Evolutionary conservation across 2,329 filamentous ascomycete genomes (phyloP).

Genomic region (Talaromyces sp.): DNA sequence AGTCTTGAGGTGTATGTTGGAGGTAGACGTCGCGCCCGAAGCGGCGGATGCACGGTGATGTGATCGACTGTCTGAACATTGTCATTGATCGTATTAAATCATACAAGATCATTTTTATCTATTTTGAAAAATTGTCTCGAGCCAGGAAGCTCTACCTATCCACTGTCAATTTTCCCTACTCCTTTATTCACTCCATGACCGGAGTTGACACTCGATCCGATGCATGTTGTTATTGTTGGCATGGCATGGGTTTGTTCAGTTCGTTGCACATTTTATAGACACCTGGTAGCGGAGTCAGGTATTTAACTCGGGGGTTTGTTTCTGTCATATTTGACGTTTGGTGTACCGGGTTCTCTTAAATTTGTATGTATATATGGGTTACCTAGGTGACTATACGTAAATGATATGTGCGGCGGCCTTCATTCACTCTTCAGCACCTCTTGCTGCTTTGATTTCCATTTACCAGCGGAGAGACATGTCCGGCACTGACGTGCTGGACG

Average conservation of each 20-base stretch:
- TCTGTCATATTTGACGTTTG: not conserved
- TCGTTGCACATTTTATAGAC: constrained; percentile 11
- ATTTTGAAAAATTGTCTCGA: not conserved
- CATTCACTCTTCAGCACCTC: no score
- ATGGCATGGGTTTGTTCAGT: not conserved
- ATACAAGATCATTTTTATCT: not conserved
- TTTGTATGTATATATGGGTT: not conserved
- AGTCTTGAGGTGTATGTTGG: constrained; percentile 39
- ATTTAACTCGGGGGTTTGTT: not conserved
- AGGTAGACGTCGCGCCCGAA: constrained; percentile 59
- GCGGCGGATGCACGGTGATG: constrained; percentile 61
- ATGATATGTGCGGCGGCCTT: no score
- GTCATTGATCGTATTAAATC: not conserved
- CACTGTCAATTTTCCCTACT: not conserved
- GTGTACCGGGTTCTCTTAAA: not conserved
- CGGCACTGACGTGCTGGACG: no score
- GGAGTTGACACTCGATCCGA: not conserved
- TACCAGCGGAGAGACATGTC: no score
- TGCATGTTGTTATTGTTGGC: not conserved
- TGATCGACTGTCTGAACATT: no score
- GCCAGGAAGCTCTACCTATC: not conserved
- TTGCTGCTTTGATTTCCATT: no score
- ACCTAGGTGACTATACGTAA: no score
- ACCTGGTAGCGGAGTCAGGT: not conserved
- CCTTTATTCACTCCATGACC: not conserved